Percentiles rank a stretch among this genome's conserved stretches.
Evolutionary conservation across 139 green algal species (phyloP).

Genomic region (Chlamydomonas urium): DNA sequence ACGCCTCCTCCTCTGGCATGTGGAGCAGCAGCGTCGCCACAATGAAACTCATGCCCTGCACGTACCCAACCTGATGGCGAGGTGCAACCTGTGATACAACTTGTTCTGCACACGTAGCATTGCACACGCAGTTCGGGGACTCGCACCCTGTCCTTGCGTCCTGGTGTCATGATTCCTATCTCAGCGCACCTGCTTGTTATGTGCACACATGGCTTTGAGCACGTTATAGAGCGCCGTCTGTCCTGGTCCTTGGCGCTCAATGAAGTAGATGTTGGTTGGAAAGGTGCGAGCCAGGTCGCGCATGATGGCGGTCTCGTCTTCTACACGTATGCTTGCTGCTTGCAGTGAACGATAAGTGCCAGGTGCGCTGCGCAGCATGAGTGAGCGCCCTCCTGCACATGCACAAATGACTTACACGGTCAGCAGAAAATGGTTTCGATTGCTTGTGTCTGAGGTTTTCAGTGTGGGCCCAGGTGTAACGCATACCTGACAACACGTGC

Average conservation of each 20-base stretch:
- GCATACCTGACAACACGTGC: conserved; percentile 59
- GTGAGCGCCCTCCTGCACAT: not conserved
- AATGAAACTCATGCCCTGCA: conserved; percentile 91
- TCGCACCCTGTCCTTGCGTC: too few species aligned
- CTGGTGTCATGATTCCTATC: too few species aligned
- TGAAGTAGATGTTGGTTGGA: conserved; percentile 76
- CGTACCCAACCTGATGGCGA: conserved; percentile 75
- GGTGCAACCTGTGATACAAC: not conserved
- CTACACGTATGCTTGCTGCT: conserved; percentile 13
- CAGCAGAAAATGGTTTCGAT: not conserved
- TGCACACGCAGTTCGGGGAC: too few species aligned
- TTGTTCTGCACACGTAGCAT: not conserved
- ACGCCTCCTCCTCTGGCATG: conserved; percentile 85
- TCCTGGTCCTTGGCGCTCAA: conserved; percentile 63
- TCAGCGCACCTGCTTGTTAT: conserved; percentile 51
- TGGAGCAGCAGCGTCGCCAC: conserved; percentile 83
- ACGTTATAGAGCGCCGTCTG: conserved; percentile 82
- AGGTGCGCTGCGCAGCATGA: not conserved
- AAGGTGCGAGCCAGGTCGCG: conserved; percentile 76
- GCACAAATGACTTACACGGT: not conserved
- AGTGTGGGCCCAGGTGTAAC: not conserved
- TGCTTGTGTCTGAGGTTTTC: not conserved
- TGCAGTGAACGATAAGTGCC: not conserved
- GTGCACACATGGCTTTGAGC: conserved; percentile 59
- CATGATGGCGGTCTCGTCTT: conserved; percentile 54